Evolutionary conservation across 208 protist species (phyloP), one percentile per base, ranked within the genome.

Genomic region (Leishmania guyanensis): DNA sequence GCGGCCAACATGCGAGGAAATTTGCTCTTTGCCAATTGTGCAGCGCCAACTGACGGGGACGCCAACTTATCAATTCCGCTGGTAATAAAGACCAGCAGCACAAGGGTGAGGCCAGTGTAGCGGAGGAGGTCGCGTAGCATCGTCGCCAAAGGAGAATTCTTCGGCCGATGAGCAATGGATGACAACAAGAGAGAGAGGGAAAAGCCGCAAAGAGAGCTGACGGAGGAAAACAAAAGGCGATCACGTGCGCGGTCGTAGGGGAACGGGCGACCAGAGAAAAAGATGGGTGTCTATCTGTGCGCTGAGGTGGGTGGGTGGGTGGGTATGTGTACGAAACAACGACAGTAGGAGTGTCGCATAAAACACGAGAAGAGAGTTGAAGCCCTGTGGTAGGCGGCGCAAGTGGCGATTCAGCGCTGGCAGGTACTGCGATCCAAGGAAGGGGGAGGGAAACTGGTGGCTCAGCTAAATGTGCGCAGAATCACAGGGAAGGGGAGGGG

Each of bases 21-120:
- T 78, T 94, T 94, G 79, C 90, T 93, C 78, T 93, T 93, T 17
- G 90, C 80, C 64, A 97, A 72, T 26, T 90, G 71, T 22, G 85
- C 79, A 0, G 92, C 92, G 33, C 79, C 77, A 5, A 88, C 54
- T 14, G 87, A 77, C 12, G 94, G 94, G 10, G 81, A 74, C 2
- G 84, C 82, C 53, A 96, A 87, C 54, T 88, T 88, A 12, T 91
- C 77, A 26, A 96, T 69, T 22, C 94, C 92, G 16, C 83, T 83
- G 16, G 69, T 80, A n/a, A 97, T 85, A 78, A 90, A 95, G 39
- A 91, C 54, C 62, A 86, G 33, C 51, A 94, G 75, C 17, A 95
- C 79, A 46, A 92, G 74, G 39, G 92, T 68, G 22, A 97, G 82
- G 22, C 94, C 91, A 39, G 90, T 56, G 78, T 92, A 97, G 62